Evolutionary conservation across 495 filamentous ascomycete genomes (phyloP).

Genomic region (Beverwykella pulmonaria): DNA sequence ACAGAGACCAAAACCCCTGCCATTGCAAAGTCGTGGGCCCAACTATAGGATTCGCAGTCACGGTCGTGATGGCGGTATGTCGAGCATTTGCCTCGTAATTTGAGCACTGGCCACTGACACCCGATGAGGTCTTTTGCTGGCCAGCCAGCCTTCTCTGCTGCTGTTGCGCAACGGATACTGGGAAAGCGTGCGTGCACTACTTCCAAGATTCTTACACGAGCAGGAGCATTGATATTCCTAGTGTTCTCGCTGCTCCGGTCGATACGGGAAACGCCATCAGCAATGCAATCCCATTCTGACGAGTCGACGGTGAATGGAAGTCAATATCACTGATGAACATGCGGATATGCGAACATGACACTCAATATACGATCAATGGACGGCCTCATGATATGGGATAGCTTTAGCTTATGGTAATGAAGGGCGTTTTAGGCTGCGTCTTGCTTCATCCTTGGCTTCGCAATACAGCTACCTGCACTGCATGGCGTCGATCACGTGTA

Average conservation of each 20-base stretch:
- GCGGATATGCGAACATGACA: too few species aligned
- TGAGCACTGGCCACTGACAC: conserved; percentile 18
- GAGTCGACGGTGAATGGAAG: not conserved
- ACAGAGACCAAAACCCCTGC: conserved; percentile 58
- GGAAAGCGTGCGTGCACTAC: conserved; percentile 55
- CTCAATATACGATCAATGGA: not conserved
- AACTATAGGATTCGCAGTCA: conserved; percentile 57
- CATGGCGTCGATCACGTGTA: conserved; percentile 7
- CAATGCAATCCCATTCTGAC: conserved; percentile 59
- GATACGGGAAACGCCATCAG: conserved; percentile 58
- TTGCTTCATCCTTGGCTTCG: not conserved
- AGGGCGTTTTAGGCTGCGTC: not conserved
- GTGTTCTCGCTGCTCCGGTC: conserved; percentile 58
- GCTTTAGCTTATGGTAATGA: conserved; percentile 5
- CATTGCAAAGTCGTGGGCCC: conserved; percentile 66
- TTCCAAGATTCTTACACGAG: not conserved
- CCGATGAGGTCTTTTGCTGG: conserved; percentile 57
- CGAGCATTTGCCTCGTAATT: not conserved
- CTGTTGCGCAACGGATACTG: conserved; percentile 59
- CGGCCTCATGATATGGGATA: too few species aligned
- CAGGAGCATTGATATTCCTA: conserved; percentile 32
- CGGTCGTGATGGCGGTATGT: conserved; percentile 58
- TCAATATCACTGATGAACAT: too few species aligned
- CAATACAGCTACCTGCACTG: conserved; percentile 1
- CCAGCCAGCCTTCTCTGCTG: conserved; percentile 63